Percentiles rank a stretch among this genome's conserved stretches.
Evolutionary conservation across 2,329 filamentous ascomycete species (phyloP).

Genomic region (Cytospora schulzeri): DNA sequence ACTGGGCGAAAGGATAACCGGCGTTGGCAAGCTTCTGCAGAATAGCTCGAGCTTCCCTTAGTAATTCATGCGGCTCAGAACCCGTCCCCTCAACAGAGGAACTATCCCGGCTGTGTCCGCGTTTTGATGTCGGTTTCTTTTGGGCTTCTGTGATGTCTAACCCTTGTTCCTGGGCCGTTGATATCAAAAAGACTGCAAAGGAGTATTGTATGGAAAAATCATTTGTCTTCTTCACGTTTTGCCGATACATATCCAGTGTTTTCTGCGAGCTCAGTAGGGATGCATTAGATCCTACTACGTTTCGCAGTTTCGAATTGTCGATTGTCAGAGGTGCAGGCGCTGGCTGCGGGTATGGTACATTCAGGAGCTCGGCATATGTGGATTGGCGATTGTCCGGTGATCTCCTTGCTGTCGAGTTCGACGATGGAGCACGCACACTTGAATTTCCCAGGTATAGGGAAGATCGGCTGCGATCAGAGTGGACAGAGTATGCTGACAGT

Average conservation of each 20-base stretch:
- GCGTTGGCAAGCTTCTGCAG: constrained; percentile 82
- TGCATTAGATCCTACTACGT: constrained; percentile 82
- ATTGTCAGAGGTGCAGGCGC: constrained; percentile 66
- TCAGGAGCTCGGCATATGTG: constrained; percentile 63
- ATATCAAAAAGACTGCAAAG: constrained; percentile 92
- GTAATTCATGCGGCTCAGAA: constrained; percentile 65
- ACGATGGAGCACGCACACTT: constrained; percentile 51
- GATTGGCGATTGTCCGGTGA: constrained; percentile 58
- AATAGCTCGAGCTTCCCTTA: constrained; percentile 87
- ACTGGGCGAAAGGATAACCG: constrained; percentile 95
- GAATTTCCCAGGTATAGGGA: constrained; percentile 48
- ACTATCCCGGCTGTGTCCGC: constrained; percentile 49
- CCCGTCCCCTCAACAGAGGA: constrained; percentile 49
- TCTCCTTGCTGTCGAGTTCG: constrained; percentile 48
- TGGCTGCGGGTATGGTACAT: constrained; percentile 79
- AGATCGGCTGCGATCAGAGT: constrained; percentile 72
- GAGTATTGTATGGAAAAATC: constrained; percentile 91
- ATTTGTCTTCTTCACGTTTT: constrained; percentile 96
- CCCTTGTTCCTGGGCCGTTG: constrained; percentile 79
- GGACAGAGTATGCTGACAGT: constrained; percentile 73
- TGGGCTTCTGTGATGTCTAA: constrained; percentile 53
- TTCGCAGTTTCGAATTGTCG: constrained; percentile 80
- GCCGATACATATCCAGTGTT: constrained; percentile 95
- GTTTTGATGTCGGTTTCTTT: constrained; percentile 49
- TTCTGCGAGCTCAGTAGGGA: constrained; percentile 89